Evolutionary conservation across 306 rosid species (phyloP).

Genomic region (Potentilla sterilis): DNA sequence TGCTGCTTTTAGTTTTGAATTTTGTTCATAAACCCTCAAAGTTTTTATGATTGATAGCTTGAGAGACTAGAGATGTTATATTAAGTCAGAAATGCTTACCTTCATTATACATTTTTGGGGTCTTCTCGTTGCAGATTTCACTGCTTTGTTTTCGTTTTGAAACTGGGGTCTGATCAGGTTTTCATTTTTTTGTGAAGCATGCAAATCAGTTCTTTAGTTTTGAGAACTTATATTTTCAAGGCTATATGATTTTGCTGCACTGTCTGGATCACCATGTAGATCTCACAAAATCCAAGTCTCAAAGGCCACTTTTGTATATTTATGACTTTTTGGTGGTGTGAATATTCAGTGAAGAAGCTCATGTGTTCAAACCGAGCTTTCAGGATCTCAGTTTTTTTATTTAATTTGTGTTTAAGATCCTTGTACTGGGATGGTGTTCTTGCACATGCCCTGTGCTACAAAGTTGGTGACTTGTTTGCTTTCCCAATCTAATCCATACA

Average conservation of each 20-base stretch:
- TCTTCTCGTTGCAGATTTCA: background rate
- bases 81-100: background rate
- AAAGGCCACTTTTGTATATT: background rate
- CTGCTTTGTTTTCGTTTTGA: background rate
- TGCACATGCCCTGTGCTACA: conserved; percentile 9
- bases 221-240: background rate
- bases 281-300: conserved; percentile 16
- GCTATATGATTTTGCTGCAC: background rate
- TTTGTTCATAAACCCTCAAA: background rate
- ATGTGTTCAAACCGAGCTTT: conserved; percentile 57
- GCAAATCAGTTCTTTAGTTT: background rate
- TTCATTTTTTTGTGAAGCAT: background rate
- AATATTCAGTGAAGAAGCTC: conserved; percentile 31
- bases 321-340: conserved; percentile 8
- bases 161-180: background rate
- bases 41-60: background rate
- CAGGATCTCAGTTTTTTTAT: conserved; percentile 51
- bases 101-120: background rate
- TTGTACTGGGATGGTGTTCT: background rate
- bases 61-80: background rate
- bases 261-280: conserved; percentile 20
- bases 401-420: conserved; percentile 4
- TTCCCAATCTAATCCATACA: conserved; percentile 12
- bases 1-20: background rate
- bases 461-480: conserved; percentile 9